phyloP scores from a whole-genome alignment of 73 alveolate genomes.

The Stentor coeruleus region DNA sequence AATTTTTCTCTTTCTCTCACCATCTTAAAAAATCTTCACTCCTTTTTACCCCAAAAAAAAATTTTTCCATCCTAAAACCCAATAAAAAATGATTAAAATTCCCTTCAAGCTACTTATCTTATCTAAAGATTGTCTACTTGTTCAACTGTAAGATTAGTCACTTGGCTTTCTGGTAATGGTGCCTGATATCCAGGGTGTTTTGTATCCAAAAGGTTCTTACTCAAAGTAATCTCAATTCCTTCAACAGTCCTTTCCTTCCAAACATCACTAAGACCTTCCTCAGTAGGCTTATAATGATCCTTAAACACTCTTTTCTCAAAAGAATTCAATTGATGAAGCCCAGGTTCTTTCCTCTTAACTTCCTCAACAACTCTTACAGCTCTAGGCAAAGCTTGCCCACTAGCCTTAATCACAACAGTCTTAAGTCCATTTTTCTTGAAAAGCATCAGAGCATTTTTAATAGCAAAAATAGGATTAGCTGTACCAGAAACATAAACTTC shows the following conservation, averaged over 20 bases:
- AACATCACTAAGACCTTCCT: constrained; percentile 21
- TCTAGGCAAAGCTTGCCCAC: constrained; percentile 23
- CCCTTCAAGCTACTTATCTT: not conserved
- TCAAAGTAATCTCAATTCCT: not conserved
- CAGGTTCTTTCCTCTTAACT: constrained; percentile 7
- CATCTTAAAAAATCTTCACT: too few relatives aligned
- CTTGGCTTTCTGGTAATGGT: constrained; percentile 23
- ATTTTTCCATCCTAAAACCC: not conserved
- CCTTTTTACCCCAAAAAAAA: not conserved
- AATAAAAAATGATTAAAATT: not conserved
- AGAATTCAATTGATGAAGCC: constrained; percentile 22
- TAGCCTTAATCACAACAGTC: constrained; percentile 18
- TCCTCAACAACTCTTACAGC: constrained; percentile 29
- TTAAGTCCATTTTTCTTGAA: not conserved
- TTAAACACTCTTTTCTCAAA: not conserved
- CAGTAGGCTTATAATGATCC: not conserved
- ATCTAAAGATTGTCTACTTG: constrained; percentile 21
- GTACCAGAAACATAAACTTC: not conserved
- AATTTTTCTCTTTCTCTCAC: too few relatives aligned
- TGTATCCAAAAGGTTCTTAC: constrained; percentile 10
- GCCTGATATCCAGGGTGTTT: constrained; percentile 26
- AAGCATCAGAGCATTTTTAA: not conserved
- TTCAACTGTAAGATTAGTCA: not conserved
- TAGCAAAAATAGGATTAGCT: constrained; percentile 5
- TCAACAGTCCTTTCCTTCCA: not conserved